Evolutionary conservation across 1,284 basidiomycete genomes (phyloP), one percentile per base, ranked within the genome.

Genomic region (Ceratobasidium sp.): DNA sequence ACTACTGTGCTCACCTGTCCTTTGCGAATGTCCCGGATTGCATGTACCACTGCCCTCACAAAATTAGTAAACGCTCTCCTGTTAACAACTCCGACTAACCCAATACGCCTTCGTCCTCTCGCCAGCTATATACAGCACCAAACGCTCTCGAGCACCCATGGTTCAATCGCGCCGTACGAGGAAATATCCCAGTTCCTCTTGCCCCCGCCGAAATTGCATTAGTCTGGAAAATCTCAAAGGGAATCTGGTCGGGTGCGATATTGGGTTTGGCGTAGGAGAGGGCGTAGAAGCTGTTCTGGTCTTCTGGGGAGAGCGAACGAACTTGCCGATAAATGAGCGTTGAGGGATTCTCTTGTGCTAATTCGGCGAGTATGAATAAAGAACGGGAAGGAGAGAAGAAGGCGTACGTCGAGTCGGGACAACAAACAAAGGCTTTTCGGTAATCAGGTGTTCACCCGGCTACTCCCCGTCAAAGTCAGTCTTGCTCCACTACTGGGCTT

Each of bases 81-180:
- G 38, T 27, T 13, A 6, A 62, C 4, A 42, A n/a, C 4, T 15
- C 20, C 12, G 7, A 53, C 62, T 43, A 53, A 69, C 72, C 68
- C 22, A 71, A 43, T 22, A 68, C 58, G 22, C 57, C 69, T 27
- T 72, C 70, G 3, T 69, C 55, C 22, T 69, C 70, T 50, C 73
- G 71, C 65, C 84, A 88, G 0, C 80, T 80, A 74, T 88, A 88
- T 13, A 88, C 84, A 1, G 80, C 80, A 75, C 88, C 88, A 77
- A 88, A 88, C 8, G 86, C 85, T 65, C 81, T 80, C 2, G 86
- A 84, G 74, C 87, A 88, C 0, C 85, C 87, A 71, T 88, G 87
- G 73, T 89, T 89, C 67, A 88, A 73, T 50, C 87, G 79, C 10
- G 86, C 86, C 80, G 85, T 86, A 25, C 76, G 79, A 13, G 86